A percentile compares a stretch with the other conserved stretches of the same genome.
Evolutionary conservation across 2,329 filamentous ascomycete species (phyloP).

Genomic region (Thermochaetoides dissita): DNA sequence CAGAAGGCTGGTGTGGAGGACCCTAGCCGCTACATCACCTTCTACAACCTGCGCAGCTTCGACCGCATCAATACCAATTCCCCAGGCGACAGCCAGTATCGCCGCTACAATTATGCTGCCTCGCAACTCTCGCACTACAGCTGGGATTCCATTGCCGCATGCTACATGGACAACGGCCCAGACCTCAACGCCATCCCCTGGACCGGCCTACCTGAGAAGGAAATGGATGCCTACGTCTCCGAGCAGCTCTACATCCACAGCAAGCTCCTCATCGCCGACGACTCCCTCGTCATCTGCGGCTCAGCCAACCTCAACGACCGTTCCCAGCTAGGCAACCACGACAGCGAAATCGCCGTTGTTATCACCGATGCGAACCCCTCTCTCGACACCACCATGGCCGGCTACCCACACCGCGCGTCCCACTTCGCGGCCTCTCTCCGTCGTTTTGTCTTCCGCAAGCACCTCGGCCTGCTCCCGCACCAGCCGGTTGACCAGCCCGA

Average conservation of each 20-base stretch:
- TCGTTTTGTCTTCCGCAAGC: constrained; percentile 78
- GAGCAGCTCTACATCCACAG: constrained; percentile 51
- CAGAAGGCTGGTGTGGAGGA: constrained; percentile 49
- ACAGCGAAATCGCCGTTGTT: constrained; percentile 80
- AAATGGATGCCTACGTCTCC: constrained; percentile 47
- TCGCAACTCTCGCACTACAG: constrained; percentile 38
- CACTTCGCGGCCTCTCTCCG: constrained; percentile 69
- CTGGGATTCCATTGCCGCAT: constrained; percentile 64
- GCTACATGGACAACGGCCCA: constrained; percentile 69
- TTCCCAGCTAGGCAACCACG: constrained; percentile 70
- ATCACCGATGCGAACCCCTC: constrained; percentile 59
- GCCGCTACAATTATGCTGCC: constrained; percentile 60
- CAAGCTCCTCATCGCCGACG: constrained; percentile 69
- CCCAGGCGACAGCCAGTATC: constrained; percentile 32
- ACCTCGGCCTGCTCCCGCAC: constrained; percentile 67
- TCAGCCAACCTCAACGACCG: constrained; percentile 46
- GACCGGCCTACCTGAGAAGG: constrained; percentile 39
- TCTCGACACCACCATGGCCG: constrained; percentile 60
- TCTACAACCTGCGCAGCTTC: constrained; percentile 75
- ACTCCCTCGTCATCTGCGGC: constrained; percentile 68
- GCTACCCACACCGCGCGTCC: constrained; percentile 55
- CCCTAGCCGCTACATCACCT: constrained; percentile 60
- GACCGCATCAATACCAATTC: constrained; percentile 58
- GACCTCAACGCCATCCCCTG: constrained; percentile 49
- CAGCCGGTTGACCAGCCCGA: constrained; percentile 55